A percentile compares a stretch with the other conserved stretches of the same genome.
Evolutionary conservation across 1,284 basidiomycete genomes (phyloP).

Genomic region (Microbotryum violaceum): DNA sequence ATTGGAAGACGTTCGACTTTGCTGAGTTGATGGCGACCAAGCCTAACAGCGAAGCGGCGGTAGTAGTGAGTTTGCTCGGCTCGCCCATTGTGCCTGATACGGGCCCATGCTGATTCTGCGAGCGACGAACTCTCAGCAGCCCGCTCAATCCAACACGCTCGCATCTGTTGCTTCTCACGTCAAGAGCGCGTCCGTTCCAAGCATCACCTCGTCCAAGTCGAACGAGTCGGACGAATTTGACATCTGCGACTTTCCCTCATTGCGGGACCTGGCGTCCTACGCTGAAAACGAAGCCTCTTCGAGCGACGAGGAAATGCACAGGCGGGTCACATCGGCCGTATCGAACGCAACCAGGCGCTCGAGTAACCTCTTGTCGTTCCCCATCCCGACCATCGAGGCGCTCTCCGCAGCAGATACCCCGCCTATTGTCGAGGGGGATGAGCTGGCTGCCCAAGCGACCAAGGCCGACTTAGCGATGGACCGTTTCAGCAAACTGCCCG

Average conservation of each 20-base stretch:
- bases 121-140: no score
- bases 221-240: not conserved
- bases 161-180: no score
- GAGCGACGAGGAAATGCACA: not conserved
- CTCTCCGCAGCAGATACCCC: not conserved
- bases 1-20: no score
- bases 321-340: no score
- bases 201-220: not conserved
- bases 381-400: conserved; percentile 10
- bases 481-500: conserved; percentile 9
- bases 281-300: not conserved
- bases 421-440: not conserved
- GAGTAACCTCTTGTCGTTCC: conserved; percentile 17
- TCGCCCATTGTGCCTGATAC: no score
- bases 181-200: no score
- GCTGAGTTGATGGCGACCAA: no score
- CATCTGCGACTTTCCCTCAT: conserved; percentile 1
- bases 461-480: not conserved
- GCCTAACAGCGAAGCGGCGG: no score
- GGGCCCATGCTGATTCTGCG: no score
- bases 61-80: no score
- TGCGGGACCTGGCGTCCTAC: not conserved
- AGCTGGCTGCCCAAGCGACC: not conserved
- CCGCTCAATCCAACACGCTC: no score
- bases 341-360: conserved; percentile 1